Evolutionary conservation across 768 basidiomycete species (phyloP).

Genomic region (Mycena crocata): DNA sequence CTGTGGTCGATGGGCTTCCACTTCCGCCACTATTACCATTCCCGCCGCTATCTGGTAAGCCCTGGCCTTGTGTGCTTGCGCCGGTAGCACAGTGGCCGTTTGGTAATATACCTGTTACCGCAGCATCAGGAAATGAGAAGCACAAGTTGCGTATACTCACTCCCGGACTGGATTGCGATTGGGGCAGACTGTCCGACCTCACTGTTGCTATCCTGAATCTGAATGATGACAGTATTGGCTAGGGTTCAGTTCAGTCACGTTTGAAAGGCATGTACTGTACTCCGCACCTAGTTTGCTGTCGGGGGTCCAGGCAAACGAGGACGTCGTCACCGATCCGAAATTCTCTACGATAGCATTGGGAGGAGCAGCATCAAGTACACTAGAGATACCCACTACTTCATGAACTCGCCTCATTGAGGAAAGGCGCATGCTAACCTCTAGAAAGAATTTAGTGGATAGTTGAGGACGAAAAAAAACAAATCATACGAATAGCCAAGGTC

Average conservation of each 20-base stretch:
- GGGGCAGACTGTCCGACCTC: constrained; percentile 18
- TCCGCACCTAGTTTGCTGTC: constrained; percentile 1
- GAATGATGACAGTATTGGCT: constrained; percentile 13
- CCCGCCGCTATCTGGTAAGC: too few species aligned
- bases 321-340: background rate
- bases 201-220: constrained; percentile 10
- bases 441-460: background rate
- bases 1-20: background rate
- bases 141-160: background rate
- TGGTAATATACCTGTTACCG: background rate
- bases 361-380: constrained; percentile 15
- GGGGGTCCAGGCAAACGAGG: constrained; percentile 18
- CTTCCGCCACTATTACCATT: background rate
- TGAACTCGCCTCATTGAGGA: background rate
- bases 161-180: background rate
- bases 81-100: too few species aligned
- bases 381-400: background rate
- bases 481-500: constrained; percentile 18
- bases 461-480: background rate
- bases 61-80: too few species aligned
- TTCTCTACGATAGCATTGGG: background rate
- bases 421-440: constrained; percentile 5
- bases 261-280: background rate
- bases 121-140: too few species aligned
- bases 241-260: background rate